Evolutionary conservation across 495 filamentous ascomycete genomes (phyloP), one percentile per base, ranked within the genome.

Genomic region (Hypoxylon fuscum): DNA sequence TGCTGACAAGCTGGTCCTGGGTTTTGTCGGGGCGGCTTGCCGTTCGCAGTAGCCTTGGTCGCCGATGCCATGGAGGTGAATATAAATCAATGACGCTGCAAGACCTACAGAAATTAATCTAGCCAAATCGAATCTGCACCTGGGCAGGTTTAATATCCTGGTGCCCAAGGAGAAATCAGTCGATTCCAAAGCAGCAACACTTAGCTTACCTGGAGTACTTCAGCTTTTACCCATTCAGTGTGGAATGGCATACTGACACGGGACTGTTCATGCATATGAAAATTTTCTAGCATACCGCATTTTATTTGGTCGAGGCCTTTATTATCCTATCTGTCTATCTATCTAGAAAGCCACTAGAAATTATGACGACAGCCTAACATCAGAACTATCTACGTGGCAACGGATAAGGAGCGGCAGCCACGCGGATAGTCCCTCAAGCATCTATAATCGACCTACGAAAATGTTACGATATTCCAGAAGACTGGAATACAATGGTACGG

Each of bases 1-100:
- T 52, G 48, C 35, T 52, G 48, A 20, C 48, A 52, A 2, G 48
- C 48, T 27, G 48, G 48, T 41, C 48, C 48, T 29, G 48, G 48
- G 35, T 52, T 52, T 27, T 52, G 48, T 52, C 48, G 48, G 5
- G 48, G 48, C 35, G 34, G 34, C 22, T 52, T 52, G 21, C 35
- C 35, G 14, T 8, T 52, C 7, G 35, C 35, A 5, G 48, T 5
- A 20, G 48, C 12, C 12, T 52, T 52, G 20, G 34, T 41, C 10
- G 22, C 17, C 2, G 47, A 15, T 40, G 48, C 48, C 48, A 52
- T 52, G n/a, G 22, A 23, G 35, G 12, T 38, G 20, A 20, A 31
- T 22, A 37, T 1, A 18, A 29, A 10, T 37, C 11, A 12, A 40
- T 2, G 3, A 31, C n/a, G 34, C 15, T 52, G n/a, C 14, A 41